phyloP scores from a whole-genome alignment of 2,329 filamentous ascomycete genomes.

The Keithomyces neogunnii region DNA sequence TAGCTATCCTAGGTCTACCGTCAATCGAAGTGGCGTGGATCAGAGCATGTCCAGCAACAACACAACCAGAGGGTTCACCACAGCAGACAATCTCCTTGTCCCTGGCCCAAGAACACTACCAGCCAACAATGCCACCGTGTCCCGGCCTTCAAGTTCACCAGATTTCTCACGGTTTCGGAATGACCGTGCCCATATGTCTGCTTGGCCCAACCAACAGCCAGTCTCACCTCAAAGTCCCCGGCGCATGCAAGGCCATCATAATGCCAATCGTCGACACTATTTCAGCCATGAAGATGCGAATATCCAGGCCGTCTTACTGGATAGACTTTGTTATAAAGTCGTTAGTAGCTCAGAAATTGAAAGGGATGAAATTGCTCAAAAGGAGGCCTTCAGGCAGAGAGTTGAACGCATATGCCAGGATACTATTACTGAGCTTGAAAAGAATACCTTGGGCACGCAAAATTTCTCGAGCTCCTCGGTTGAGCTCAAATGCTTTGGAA shows the following conservation, averaged over 20 bases:
- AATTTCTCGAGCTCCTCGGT: slow-evolving; percentile 49
- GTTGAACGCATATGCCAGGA: slow-evolving; percentile 58
- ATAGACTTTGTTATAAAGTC: slow-evolving; percentile 33
- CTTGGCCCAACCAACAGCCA: not conserved
- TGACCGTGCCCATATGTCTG: not conserved
- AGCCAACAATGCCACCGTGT: not conserved
- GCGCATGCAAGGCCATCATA: slow-evolving; percentile 8
- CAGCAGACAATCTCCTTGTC: not conserved
- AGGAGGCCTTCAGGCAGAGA: slow-evolving; percentile 58
- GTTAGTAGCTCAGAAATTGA: slow-evolving; percentile 55
- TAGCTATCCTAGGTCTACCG: not conserved
- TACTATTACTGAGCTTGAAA: slow-evolving; percentile 46
- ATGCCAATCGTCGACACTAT: slow-evolving; percentile 21
- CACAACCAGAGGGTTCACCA: not conserved
- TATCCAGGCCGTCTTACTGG: slow-evolving; percentile 40
- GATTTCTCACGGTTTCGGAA: not conserved
- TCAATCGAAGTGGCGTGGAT: not conserved
- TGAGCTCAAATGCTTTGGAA: slow-evolving; percentile 72
- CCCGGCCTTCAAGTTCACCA: not conserved
- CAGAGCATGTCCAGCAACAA: not conserved
- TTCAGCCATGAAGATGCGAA: slow-evolving; percentile 37
- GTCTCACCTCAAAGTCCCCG: not conserved
- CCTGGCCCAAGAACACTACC: not conserved
- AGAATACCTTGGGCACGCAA: slow-evolving; percentile 23
- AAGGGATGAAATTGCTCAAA: slow-evolving; percentile 54